Evolutionary conservation across 2,329 filamentous ascomycete species (phyloP).

Genomic region (Elsinoe batatas): DNA sequence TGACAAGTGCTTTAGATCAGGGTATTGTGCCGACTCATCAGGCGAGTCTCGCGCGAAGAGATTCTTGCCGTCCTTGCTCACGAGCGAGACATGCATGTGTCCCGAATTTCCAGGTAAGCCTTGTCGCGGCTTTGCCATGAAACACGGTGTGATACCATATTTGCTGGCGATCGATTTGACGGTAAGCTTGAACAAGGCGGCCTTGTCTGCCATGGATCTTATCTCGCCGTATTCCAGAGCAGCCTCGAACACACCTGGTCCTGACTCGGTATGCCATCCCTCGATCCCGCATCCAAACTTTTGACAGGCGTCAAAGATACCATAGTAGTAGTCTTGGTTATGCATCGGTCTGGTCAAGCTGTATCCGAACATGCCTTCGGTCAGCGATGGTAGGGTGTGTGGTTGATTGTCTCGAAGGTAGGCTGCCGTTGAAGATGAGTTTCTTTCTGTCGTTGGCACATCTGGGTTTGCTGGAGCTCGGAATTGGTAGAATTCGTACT

Average conservation of each 20-base stretch:
- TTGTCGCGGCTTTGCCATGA: slow-evolving; percentile 95
- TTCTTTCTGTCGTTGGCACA: slow-evolving; percentile 41
- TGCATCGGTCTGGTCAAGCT: slow-evolving; percentile 77
- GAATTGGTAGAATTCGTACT: slow-evolving; percentile 95
- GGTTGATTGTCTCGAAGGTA: slow-evolving; percentile 67
- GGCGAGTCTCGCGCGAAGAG: slow-evolving; percentile 64
- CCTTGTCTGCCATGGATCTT: slow-evolving; percentile 80
- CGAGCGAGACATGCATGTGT: slow-evolving; percentile 87
- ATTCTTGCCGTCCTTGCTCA: slow-evolving; percentile 66
- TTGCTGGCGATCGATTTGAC: slow-evolving; percentile 82
- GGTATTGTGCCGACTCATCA: slow-evolving; percentile 62
- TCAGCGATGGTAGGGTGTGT: slow-evolving; percentile 64
- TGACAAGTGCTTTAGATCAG: slow-evolving; percentile 69
- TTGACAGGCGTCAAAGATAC: slow-evolving; percentile 69
- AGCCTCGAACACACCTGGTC: slow-evolving; percentile 90
- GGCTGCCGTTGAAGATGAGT: slow-evolving; percentile 58
- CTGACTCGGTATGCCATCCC: slow-evolving; percentile 92
- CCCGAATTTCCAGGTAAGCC: slow-evolving; percentile 90
- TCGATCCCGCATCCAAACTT: slow-evolving; percentile 75
- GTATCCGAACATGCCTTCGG: slow-evolving; percentile 94
- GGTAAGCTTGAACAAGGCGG: slow-evolving; percentile 86
- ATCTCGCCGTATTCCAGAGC: slow-evolving; percentile 87
- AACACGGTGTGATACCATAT: slow-evolving; percentile 88
- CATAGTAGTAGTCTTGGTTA: slow-evolving; percentile 88
- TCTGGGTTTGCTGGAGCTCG: slow-evolving; percentile 47